Percentiles rank a stretch among this genome's conserved stretches.
phyloP scores from a whole-genome alignment of 441 rosid species.

The Rhodomyrtus psidioides region DNA sequence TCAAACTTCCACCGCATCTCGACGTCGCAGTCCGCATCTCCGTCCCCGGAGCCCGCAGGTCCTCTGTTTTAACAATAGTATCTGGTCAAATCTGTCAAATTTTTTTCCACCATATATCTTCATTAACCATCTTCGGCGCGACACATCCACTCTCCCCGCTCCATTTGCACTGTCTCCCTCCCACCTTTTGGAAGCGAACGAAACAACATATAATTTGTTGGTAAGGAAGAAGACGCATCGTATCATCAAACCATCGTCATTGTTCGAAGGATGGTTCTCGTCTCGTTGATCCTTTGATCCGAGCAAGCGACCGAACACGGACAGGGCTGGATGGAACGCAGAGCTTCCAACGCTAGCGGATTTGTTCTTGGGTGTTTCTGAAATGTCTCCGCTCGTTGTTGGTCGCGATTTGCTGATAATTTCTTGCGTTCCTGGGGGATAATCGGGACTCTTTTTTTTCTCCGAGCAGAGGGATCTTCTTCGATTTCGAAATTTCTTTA shows the following conservation, averaged over 20 bases:
- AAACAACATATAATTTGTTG: too few species aligned
- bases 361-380: background rate
- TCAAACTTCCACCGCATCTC: slow-evolving; percentile 64
- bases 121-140: background rate
- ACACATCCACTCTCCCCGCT: background rate
- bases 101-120: background rate
- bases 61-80: background rate
- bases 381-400: background rate
- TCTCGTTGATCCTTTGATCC: background rate
- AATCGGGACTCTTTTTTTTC: background rate
- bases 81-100: background rate
- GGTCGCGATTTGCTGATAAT: background rate
- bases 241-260: background rate
- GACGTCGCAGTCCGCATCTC: slow-evolving; percentile 26
- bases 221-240: too few species aligned
- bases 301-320: background rate
- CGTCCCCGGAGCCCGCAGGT: background rate
- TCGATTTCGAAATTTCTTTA: background rate
- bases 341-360: background rate
- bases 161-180: too few species aligned
- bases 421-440: background rate
- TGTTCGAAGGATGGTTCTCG: background rate
- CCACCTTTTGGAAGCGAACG: too few species aligned
- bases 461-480: background rate
- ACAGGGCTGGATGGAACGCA: background rate